Conservation (phyloP, 371 early-diverging fungal genomes). For the Rhizopus delemar region DNA sequence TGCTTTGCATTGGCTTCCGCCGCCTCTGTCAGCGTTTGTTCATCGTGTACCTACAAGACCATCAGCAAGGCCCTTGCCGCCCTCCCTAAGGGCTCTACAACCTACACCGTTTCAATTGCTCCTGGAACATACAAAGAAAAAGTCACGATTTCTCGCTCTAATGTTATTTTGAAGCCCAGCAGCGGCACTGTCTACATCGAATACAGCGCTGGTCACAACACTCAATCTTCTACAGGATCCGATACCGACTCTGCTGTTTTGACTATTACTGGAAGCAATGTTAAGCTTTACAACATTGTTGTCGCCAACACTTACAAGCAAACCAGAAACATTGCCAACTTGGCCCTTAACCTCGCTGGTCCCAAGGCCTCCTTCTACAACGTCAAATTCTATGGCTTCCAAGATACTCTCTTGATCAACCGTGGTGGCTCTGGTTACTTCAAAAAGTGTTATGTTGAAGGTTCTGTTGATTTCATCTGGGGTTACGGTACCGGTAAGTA, state of each 20-base stretch:
- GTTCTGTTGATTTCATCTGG: conserved; percentile 41
- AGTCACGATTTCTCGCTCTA: conserved; percentile 11
- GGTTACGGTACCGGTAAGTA: conserved; percentile 24
- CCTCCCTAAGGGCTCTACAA: conserved; percentile 14
- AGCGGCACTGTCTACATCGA: conserved; percentile 10
- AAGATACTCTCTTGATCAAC: conserved; percentile 39
- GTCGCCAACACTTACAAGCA: conserved; percentile 15
- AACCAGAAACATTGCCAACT: conserved; percentile 15
- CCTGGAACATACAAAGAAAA: conserved; percentile 21
- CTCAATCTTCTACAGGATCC: conserved; percentile 6
- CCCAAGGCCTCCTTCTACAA: conserved; percentile 25
- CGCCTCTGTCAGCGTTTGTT: conserved; percentile 9
- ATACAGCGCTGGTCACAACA: conserved; percentile 6
- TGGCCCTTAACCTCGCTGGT: conserved; percentile 16
- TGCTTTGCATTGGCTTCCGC: not conserved
- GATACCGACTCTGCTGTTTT: conserved; percentile 11
- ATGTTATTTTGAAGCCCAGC: conserved; percentile 10
- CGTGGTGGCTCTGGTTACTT: conserved; percentile 28
- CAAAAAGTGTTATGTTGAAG: conserved; percentile 34
- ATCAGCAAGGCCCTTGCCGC: conserved; percentile 14
- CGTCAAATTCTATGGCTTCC: conserved; percentile 31
- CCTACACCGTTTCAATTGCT: conserved; percentile 18
- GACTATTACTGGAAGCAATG: conserved; percentile 14
- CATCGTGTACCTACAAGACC: conserved; percentile 10
- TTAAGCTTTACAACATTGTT: conserved; percentile 14